Percentiles rank a stretch among this genome's conserved stretches.
These are phyloP conservation scores for Dactylorhiza incarnata DNA, from an alignment of 106 monocot species.

Conservation along the genomic window DNA sequence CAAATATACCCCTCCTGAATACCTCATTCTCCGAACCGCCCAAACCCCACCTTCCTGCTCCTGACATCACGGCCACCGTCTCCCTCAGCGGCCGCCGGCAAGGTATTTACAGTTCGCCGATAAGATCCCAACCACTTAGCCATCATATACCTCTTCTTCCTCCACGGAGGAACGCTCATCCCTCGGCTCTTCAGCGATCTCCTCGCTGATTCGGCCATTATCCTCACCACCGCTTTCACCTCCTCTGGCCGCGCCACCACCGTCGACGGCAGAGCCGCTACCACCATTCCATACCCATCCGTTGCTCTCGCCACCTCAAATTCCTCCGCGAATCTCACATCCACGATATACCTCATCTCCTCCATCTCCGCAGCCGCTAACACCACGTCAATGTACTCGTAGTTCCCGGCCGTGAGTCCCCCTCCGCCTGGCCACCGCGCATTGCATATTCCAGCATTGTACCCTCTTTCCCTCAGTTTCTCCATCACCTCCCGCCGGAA, in stretches of 20 bases:
- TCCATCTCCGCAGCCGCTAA: not conserved
- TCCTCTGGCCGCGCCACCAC: constrained; percentile 28
- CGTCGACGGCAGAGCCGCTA: constrained; percentile 23
- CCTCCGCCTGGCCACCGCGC: constrained; percentile 29
- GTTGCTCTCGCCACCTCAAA: constrained; percentile 56
- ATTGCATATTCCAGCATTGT: constrained; percentile 63
- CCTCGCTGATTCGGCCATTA: constrained; percentile 28
- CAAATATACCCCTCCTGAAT: no score
- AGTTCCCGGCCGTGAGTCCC: constrained; percentile 26
- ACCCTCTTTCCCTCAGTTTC: constrained; percentile 24
- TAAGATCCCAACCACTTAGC: constrained; percentile 81
- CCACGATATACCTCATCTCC: constrained; percentile 38
- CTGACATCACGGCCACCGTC: not conserved
- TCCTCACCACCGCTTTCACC: constrained; percentile 26
- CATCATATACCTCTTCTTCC: constrained; percentile 53
- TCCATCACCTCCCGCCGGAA: constrained; percentile 33
- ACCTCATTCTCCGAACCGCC: not conserved
- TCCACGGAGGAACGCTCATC: constrained; percentile 76
- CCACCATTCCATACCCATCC: constrained; percentile 30
- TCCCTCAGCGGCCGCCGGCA: not conserved
- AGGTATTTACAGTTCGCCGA: constrained; percentile 34
- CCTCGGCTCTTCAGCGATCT: constrained; percentile 25
- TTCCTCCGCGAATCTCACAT: constrained; percentile 41
- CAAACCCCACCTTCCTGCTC: constrained; percentile 10
- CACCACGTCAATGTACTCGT: constrained; percentile 55